These are phyloP conservation scores for Stereum hirsutum DNA, from an alignment of 1,284 basidiomycete genomes.

Conservation along the genomic window DNA sequence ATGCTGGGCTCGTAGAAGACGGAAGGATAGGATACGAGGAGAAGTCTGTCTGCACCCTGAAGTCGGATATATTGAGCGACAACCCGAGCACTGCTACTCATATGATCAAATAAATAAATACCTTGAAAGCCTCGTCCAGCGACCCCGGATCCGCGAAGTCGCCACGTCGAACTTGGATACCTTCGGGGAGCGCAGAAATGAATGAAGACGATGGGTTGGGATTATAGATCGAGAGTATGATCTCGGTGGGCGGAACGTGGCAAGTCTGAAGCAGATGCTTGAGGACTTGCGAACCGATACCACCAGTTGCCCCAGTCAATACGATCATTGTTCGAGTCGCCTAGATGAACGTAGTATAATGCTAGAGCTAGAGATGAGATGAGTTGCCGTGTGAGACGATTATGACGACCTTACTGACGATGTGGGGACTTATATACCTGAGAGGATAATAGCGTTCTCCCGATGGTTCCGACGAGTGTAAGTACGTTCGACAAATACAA, in stretches of 20 bases:
- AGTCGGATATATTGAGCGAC: too few species aligned
- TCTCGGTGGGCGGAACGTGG: slow-evolving; percentile 19
- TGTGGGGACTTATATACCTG: too few species aligned
- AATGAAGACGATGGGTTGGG: slow-evolving; percentile 23
- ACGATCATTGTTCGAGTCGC: slow-evolving; percentile 14
- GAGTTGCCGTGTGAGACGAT: too few species aligned
- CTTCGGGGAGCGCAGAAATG: slow-evolving; percentile 12
- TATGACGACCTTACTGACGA: too few species aligned
- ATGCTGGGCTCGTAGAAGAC: slow-evolving; percentile 24
- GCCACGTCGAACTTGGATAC: slow-evolving; percentile 22
- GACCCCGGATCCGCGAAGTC: slow-evolving; percentile 22
- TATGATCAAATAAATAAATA: too few species aligned
- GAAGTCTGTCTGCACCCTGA: slow-evolving; percentile 23
- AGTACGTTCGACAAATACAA: too few species aligned
- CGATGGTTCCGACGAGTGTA: too few species aligned
- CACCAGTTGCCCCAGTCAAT: slow-evolving; percentile 27
- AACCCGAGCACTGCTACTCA: too few species aligned
- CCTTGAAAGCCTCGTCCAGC: slow-evolving; percentile 25
- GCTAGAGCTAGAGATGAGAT: too few species aligned
- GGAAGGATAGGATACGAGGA: slow-evolving; percentile 28
- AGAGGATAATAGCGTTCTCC: too few species aligned
- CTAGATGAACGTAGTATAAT: too few species aligned
- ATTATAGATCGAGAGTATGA: slow-evolving; percentile 25
- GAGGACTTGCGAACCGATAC: slow-evolving; percentile 25
- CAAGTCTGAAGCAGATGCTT: slow-evolving; percentile 20